Conservation (phyloP, 306 rosid species). For the Hippophae tibetana region DNA sequence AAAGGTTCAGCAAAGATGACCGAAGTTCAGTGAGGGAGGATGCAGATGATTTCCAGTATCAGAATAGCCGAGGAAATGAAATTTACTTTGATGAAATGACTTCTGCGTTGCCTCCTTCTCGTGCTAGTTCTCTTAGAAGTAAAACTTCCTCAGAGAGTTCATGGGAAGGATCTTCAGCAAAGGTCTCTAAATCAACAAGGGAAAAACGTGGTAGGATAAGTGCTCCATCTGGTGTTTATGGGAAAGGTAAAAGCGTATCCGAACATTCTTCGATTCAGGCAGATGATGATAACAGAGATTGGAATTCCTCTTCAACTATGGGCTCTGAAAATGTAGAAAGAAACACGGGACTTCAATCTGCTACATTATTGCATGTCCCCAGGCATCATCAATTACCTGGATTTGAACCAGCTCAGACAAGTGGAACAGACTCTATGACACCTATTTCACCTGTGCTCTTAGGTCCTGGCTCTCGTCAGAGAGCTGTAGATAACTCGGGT, state of each 20-base stretch:
- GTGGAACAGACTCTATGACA: constrained; percentile 59
- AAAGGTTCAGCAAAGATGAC: constrained; percentile 48
- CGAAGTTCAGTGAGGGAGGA: constrained; percentile 42
- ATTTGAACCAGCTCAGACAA: constrained; percentile 56
- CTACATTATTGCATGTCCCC: constrained; percentile 35
- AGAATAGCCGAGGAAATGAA: constrained; percentile 59
- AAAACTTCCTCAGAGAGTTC: constrained; percentile 77
- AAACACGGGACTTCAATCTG: constrained; percentile 35
- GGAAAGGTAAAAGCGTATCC: constrained; percentile 57
- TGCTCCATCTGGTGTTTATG: constrained; percentile 33
- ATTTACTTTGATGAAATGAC: constrained; percentile 56
- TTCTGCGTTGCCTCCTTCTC: constrained; percentile 29
- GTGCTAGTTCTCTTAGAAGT: constrained; percentile 50
- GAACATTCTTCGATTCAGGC: constrained; percentile 51
- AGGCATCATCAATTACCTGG: constrained; percentile 67
- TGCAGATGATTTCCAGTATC: constrained; percentile 51
- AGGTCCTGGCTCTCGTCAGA: constrained; percentile 66
- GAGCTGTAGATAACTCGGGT: constrained; percentile 53
- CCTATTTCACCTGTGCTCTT: constrained; percentile 61
- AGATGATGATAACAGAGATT: constrained; percentile 65
- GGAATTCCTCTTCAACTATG: constrained; percentile 37
- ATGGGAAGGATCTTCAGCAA: constrained; percentile 77
- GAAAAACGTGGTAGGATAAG: constrained; percentile 59
- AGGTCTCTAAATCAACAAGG: constrained; percentile 64
- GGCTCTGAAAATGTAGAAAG: constrained; percentile 51